Conservation (phyloP, 352 stramenopile species). For the Pythium biforme region DNA sequence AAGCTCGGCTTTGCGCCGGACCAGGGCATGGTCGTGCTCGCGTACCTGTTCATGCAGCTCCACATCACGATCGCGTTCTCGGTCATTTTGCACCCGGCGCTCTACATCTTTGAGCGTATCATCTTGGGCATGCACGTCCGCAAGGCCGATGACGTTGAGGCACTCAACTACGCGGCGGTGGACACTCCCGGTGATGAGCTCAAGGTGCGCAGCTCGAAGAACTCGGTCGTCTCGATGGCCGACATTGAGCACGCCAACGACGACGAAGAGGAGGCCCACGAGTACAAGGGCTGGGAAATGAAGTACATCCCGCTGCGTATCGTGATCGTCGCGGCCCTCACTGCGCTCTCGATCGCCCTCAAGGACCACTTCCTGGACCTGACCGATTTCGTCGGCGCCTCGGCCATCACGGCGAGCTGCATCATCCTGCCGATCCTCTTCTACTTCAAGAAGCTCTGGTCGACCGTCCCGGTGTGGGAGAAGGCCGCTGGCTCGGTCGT, state of each 20-base stretch:
- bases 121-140: slow-evolving; percentile 22
- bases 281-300: slow-evolving; percentile 43
- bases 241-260: slow-evolving; percentile 31
- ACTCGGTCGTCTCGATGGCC: slow-evolving; percentile 38
- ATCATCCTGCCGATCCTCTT: slow-evolving; percentile 66
- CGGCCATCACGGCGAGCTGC: slow-evolving; percentile 45
- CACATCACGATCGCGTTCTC: slow-evolving; percentile 37
- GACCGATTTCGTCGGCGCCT: slow-evolving; percentile 59
- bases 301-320: slow-evolving; percentile 50
- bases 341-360: slow-evolving; percentile 26
- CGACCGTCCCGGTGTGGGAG: slow-evolving; percentile 20
- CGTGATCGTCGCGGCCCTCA: slow-evolving; percentile 45
- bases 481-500: too few relatives aligned
- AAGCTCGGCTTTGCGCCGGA: slow-evolving; percentile 25
- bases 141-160: neutral
- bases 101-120: slow-evolving; percentile 25
- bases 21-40: slow-evolving; percentile 24
- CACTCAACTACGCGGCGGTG: too few relatives aligned
- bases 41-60: slow-evolving; percentile 38
- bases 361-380: slow-evolving; percentile 59
- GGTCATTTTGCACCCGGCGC: slow-evolving; percentile 27
- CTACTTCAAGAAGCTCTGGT: slow-evolving; percentile 65
- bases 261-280: slow-evolving; percentile 31
- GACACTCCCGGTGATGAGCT: neutral
- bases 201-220: slow-evolving; percentile 13